Base-by-base conservation (phyloP, 1,284 basidiomycete genomes). In the Pascua sp. region DNA sequence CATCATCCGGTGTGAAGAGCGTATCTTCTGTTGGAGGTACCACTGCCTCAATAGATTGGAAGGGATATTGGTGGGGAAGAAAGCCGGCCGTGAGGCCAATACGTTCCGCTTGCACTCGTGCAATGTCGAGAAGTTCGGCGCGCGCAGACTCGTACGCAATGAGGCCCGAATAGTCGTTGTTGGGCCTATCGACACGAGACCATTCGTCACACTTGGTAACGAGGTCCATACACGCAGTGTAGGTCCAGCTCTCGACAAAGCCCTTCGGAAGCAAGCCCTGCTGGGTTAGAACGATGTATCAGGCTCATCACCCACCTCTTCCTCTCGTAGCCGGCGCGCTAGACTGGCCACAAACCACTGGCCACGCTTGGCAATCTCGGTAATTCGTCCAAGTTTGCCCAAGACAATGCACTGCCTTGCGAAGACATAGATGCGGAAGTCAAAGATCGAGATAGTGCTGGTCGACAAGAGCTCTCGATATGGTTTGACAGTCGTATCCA, bases 231-330 rank as follows among this genome's bases (percentile, higher is more conserved):
- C 91, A 87, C 1, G 92, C 91, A 11, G 90, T 91, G 75, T 92
- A 98, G 18, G 85, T 89, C 95, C 96, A 98, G 0, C 89, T 88
- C 73, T 97, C 91, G 42, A 97, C 81, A 69, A 96, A 96, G 68
- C 86, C 84, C 17, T 80, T 78, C 1, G 90, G 86, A n/a, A 32
- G 24, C 24, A 97, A 80, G 5, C 82, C 81, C 41, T 77, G 77
- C 88, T 93, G 64, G 11, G 47, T 57, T 15, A 41, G 42, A 52
- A 56, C 37, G n/a, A n/a, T 45, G 17, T n/a, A 45, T 46, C 50
- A 37, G 40, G 24, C 11, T 18, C 1, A 10, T 12, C 37, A 42
- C 85, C 62, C 64, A 91, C 91, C 81, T 89, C 83, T 38, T 86
- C 82, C 62, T 87, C 87, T 49, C 85, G 82, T 48, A 97, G 76